Percentiles rank a stretch among this genome's conserved stretches.
These are phyloP conservation scores for Clarireedia monteithiana DNA, from an alignment of 2,329 filamentous ascomycete genomes.

Conservation along the genomic window DNA sequence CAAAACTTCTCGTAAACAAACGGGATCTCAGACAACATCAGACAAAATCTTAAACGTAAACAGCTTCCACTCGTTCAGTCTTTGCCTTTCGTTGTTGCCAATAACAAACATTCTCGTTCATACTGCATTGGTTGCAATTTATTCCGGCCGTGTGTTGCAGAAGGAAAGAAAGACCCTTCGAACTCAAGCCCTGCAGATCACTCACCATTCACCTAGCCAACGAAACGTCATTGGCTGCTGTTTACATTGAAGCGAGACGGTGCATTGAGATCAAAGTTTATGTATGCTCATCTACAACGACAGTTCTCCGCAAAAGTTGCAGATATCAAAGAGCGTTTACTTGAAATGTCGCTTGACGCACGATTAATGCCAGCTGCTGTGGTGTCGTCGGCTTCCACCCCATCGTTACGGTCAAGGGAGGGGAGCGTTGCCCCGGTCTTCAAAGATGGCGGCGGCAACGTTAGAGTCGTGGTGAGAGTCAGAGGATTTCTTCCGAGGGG, in stretches of 20 bases:
- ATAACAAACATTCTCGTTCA: not conserved
- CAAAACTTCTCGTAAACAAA: not conserved
- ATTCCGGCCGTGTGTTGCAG: no score
- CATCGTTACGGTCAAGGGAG: constrained; percentile 67
- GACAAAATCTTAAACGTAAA: not conserved
- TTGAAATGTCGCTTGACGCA: constrained; percentile 35
- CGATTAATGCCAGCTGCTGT: constrained; percentile 38
- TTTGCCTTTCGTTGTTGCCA: not conserved
- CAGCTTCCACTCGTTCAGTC: not conserved
- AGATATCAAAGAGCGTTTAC: constrained; percentile 28
- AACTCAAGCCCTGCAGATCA: no score
- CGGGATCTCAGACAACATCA: not conserved
- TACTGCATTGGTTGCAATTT: not conserved
- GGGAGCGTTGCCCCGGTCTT: constrained; percentile 50
- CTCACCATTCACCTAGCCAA: not conserved
- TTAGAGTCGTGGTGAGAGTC: constrained; percentile 74
- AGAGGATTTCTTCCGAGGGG: constrained; percentile 73
- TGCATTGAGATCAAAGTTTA: constrained; percentile 2
- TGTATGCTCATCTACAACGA: constrained; percentile 25
- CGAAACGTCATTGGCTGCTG: not conserved
- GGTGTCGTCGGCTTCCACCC: constrained; percentile 66
- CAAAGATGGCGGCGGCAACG: constrained; percentile 60
- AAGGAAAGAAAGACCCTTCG: no score
- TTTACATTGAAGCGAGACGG: no score
- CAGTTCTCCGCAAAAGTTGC: constrained; percentile 21